A percentile compares a stretch with the other conserved stretches of the same genome.
Conservation (phyloP, 2,329 filamentous ascomycete species). For the Monilinia vaccinii-corymbosi region DNA sequence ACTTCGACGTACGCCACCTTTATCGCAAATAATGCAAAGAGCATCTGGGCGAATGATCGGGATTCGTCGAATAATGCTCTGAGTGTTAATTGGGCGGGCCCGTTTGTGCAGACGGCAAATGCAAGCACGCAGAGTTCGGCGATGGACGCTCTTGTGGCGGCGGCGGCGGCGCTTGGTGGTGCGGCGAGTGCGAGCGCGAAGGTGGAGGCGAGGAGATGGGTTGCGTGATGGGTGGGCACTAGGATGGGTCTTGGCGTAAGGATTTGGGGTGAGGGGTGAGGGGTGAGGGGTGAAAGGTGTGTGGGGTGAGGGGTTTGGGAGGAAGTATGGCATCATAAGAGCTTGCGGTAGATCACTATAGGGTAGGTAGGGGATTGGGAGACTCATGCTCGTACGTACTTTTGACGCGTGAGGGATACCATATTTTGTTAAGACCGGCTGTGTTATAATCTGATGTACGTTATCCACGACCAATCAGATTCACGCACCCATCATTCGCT, state of each 20-base stretch:
- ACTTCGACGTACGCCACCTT: slow-evolving; percentile 42
- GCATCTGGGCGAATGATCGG: slow-evolving; percentile 54
- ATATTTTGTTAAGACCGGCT: too few relatives aligned
- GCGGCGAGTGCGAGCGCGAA: background rate
- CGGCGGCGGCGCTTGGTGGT: slow-evolving; percentile 24
- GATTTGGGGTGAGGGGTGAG: background rate
- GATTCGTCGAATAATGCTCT: slow-evolving; percentile 37
- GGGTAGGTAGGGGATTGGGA: background rate
- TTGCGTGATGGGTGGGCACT: background rate
- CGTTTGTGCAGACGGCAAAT: slow-evolving; percentile 40
- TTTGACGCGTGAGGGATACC: background rate
- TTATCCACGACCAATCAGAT: too few relatives aligned
- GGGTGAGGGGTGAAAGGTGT: background rate
- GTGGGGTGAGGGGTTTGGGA: background rate
- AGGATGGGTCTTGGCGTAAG: background rate
- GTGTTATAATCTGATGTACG: too few relatives aligned
- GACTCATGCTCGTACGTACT: background rate
- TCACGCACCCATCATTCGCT: too few relatives aligned
- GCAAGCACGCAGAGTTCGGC: slow-evolving; percentile 57
- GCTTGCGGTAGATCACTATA: background rate
- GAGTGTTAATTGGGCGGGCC: slow-evolving; percentile 56
- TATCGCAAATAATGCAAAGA: slow-evolving; percentile 54
- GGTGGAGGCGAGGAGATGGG: background rate
- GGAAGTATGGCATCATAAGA: background rate
- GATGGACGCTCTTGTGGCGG: slow-evolving; percentile 59